A percentile compares a stretch with the other conserved stretches of the same genome.
Conservation (phyloP, 805 yeast species). For the Candida incommunis region DNA sequence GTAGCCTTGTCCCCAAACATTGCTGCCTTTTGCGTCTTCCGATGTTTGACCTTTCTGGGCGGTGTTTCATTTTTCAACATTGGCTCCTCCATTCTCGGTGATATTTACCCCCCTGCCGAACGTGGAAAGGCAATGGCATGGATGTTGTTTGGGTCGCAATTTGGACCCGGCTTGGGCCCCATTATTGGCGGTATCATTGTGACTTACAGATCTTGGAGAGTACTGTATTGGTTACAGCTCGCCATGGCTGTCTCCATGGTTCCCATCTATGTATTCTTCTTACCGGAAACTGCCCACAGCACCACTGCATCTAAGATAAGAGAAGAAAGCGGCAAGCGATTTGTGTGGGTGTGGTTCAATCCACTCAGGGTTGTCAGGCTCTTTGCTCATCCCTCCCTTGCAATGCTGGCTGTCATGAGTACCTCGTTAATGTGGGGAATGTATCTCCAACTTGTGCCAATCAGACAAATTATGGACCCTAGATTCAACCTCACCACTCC, state of each 20-base stretch:
- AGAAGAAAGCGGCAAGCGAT: constrained; percentile 16
- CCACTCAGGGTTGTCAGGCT: constrained; percentile 33
- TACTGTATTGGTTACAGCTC: constrained; percentile 35
- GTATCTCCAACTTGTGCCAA: constrained; percentile 41
- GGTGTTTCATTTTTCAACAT: constrained; percentile 43
- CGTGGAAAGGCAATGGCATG: constrained; percentile 39
- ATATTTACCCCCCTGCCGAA: constrained; percentile 34
- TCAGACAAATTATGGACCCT: constrained; percentile 41
- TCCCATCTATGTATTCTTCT: constrained; percentile 23
- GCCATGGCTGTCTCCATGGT: constrained; percentile 28
- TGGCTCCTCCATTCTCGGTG: constrained; percentile 39
- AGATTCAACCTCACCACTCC: constrained; percentile 36
- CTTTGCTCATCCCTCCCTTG: constrained; percentile 26
- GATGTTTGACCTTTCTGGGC: constrained; percentile 36
- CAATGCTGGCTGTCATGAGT: constrained; percentile 18
- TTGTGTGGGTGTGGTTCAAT: constrained; percentile 30
- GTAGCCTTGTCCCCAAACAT: constrained; percentile 37
- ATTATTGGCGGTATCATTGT: constrained; percentile 39
- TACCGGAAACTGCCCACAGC: constrained; percentile 32
- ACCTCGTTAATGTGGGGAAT: constrained; percentile 32
- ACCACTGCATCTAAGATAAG: constrained; percentile 19
- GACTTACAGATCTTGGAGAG: constrained; percentile 38
- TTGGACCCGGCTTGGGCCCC: constrained; percentile 42
- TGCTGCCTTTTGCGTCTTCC: constrained; percentile 39
- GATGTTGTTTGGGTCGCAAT: constrained; percentile 34